Evolutionary conservation across 1,284 basidiomycete species (phyloP), one percentile per base, ranked within the genome.

Genomic region (Somion occarium): DNA sequence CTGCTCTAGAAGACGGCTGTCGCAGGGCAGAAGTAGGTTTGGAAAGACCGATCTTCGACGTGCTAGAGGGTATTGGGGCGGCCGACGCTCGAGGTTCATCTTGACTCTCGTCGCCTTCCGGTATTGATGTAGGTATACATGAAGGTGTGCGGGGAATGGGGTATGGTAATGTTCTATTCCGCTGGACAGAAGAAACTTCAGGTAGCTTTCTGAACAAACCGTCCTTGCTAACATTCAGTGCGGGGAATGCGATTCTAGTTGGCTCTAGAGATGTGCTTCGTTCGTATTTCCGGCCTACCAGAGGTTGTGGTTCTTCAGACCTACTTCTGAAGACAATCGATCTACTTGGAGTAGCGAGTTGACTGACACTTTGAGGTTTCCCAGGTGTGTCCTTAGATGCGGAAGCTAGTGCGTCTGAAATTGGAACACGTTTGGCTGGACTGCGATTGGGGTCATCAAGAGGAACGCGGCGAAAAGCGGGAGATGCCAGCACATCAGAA

Each of bases 391-490:
- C 5, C 43, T n/a, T 22, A 51, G 51, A 30, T 48, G 45, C 30
- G 51, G 59, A 34, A 51, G 53, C 37, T 50, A 44, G 58, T 39
- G 59, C 61, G 26, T 72, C 70, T 7, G 60, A 50, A 43, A 76
- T 57, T 2, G 72, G 69, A 18, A 85, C 68, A 39, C 83, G 76
- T 55, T 78, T 76, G 9, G 84, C 82, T 27, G 84, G 85, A 50
- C 74, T 81, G 30, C 78, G 70, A 60, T 58, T 65, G 55, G 55
- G 75, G 56, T 63, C 69, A 48, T 69, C 63, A 15, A 70, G 61
- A 13, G 64, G 62, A 26, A 64, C 58, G 0, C 66, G 66, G 47
- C 58, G 64, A 55, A 75, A 75, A n/a, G 69, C 58, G 0, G 65
- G 67, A 5, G 66, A 48, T 7, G 59, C 56, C 3, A 57, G 50